Evolutionary conservation across 2,329 filamentous ascomycete species (phyloP).

Genomic region (Neurospora sp.): DNA sequence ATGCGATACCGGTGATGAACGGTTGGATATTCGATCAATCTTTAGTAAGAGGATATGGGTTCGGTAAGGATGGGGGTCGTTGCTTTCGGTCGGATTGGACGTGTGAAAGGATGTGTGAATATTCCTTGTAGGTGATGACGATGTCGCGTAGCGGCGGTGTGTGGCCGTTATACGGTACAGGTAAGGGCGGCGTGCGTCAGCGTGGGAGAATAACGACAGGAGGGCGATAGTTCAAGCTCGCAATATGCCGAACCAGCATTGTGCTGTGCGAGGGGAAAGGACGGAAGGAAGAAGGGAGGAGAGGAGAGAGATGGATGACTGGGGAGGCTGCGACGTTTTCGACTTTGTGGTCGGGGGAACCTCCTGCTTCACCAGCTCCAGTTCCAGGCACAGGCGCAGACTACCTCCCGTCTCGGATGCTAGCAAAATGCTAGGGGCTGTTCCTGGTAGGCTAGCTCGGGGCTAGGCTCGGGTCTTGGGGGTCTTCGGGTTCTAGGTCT

Average conservation of each 20-base stretch:
- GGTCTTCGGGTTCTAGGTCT: not conserved
- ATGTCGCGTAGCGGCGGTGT: not conserved
- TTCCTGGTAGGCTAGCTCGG: not conserved
- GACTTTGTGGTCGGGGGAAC: not conserved
- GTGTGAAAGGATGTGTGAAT: not conserved
- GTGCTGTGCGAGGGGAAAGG: conserved; percentile 2
- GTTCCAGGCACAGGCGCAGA: not conserved
- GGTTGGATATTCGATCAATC: not conserved
- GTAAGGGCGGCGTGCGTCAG: conserved; percentile 5
- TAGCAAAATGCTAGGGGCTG: not conserved
- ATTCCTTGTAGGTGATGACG: not conserved
- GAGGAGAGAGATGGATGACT: not conserved
- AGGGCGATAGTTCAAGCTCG: conserved; percentile 4
- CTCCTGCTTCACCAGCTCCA: not conserved
- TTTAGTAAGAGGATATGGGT: not conserved
- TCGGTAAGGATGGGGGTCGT: not conserved
- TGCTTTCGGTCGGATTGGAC: not conserved
- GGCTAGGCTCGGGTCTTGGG: not conserved
- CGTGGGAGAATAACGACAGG: conserved; percentile 6
- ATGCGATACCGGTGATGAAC: not conserved
- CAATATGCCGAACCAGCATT: conserved; percentile 11
- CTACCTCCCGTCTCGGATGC: not conserved
- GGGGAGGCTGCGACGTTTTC: not conserved
- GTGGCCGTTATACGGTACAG: not conserved
- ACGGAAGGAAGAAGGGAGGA: not conserved